Conservation (phyloP, 768 basidiomycete genomes). For the Pisolithus marmoratus region DNA sequence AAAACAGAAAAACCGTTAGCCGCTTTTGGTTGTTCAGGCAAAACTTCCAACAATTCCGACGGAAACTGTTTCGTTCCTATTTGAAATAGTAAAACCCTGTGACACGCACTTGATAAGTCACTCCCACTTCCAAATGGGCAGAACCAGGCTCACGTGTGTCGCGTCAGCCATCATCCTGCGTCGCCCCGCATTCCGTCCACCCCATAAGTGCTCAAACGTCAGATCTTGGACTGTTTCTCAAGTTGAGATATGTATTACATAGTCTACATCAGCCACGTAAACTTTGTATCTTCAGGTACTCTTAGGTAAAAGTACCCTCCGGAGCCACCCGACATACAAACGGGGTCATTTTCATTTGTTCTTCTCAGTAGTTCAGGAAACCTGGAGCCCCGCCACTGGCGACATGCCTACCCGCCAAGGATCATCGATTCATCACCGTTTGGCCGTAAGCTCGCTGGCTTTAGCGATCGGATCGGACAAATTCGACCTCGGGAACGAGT, state of each 20-base stretch:
- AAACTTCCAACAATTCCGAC: neutral
- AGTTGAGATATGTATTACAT: neutral
- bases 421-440: too few species aligned
- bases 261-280: neutral
- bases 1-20: constrained; percentile 10
- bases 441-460: constrained; percentile 5
- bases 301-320: neutral
- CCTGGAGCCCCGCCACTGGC: constrained; percentile 1
- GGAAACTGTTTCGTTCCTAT: constrained; percentile 8
- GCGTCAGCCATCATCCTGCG: too few species aligned
- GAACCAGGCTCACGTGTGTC: neutral
- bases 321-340: neutral
- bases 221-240: neutral
- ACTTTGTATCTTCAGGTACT: neutral
- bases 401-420: neutral
- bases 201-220: neutral
- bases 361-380: constrained; percentile 4
- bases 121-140: constrained; percentile 11
- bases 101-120: constrained; percentile 6
- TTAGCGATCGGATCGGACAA: constrained; percentile 19
- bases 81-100: constrained; percentile 14
- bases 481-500: constrained; percentile 20
- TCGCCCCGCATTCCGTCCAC: constrained; percentile 15
- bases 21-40: neutral
- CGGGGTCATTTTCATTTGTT: constrained; percentile 6